Percentiles rank a stretch among this genome's conserved stretches.
phyloP scores from a whole-genome alignment of 2,329 filamentous ascomycete species.

The Penicillium sp. region DNA sequence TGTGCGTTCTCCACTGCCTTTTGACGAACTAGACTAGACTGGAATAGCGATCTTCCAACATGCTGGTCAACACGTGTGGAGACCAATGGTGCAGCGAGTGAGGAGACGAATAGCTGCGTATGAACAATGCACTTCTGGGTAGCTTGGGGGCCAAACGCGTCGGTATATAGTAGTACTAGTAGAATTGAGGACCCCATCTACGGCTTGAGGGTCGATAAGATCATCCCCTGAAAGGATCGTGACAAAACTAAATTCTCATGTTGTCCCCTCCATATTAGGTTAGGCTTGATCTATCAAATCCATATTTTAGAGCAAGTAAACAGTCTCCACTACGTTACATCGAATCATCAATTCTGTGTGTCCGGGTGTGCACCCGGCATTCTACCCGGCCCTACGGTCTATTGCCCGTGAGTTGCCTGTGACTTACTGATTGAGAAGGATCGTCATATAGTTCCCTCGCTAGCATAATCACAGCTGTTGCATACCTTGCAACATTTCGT shows the following conservation, averaged over 20 bases:
- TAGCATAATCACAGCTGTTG: background rate
- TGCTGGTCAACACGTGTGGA: constrained; percentile 1
- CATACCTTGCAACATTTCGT: background rate
- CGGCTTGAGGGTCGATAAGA: background rate
- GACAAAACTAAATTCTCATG: background rate
- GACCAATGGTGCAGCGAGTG: background rate
- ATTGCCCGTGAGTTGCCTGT: background rate
- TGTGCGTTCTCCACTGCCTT: background rate
- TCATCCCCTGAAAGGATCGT: background rate
- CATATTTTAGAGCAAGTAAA: background rate
- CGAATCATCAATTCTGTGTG: background rate
- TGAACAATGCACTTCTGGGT: background rate
- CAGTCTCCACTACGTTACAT: background rate
- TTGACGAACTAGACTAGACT: constrained; percentile 4
- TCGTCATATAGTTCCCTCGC: background rate
- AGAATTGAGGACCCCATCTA: background rate
- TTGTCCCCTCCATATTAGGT: background rate
- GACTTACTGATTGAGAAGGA: background rate
- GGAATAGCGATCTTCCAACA: constrained; percentile 2
- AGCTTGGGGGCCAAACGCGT: constrained; percentile 1
- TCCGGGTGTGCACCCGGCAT: background rate
- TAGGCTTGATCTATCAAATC: constrained; percentile 1
- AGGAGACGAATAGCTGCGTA: background rate
- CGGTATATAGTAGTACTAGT: background rate
- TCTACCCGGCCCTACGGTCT: background rate